These are phyloP conservation scores for Oleoguttula mirabilis DNA, from an alignment of 495 filamentous ascomycete genomes.

Conservation along the genomic window DNA sequence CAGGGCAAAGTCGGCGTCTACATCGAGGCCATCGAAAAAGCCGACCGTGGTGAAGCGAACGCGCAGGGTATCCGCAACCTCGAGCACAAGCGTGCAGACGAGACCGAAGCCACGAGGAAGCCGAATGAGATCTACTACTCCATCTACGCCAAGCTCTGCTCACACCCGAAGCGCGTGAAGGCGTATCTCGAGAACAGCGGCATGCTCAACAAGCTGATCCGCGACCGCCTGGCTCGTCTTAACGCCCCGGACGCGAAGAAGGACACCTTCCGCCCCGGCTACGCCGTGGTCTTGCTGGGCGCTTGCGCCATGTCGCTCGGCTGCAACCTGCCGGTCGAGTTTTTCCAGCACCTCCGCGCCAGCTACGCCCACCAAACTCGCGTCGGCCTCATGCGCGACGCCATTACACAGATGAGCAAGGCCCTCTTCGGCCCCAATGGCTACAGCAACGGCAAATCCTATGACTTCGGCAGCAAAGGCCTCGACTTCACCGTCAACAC, in stretches of 20 bases:
- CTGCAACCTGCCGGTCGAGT: neutral
- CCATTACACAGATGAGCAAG: slow-evolving; percentile 4
- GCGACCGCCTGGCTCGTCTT: too few species aligned
- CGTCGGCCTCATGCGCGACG: neutral
- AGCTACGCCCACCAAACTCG: neutral
- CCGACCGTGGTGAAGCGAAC: neutral
- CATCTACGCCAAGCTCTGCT: slow-evolving; percentile 1
- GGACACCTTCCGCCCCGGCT: neutral
- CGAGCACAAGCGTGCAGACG: neutral
- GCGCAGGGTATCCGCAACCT: neutral
- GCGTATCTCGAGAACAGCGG: too few species aligned
- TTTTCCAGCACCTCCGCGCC: neutral
- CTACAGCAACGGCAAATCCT: slow-evolving; percentile 4
- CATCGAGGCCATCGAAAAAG: neutral
- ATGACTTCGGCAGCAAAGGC: slow-evolving; percentile 4
- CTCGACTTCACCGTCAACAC: neutral
- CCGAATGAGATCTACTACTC: neutral
- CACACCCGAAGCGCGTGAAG: neutral
- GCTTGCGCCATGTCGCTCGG: slow-evolving; percentile 13
- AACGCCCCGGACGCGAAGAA: too few species aligned
- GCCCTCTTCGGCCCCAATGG: slow-evolving; percentile 9
- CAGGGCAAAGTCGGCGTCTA: neutral
- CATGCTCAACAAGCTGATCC: too few species aligned
- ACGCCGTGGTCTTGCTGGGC: slow-evolving; percentile 4
- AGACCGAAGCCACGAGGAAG: neutral